Evolutionary conservation across 495 filamentous ascomycete genomes (phyloP).

Genomic region (Cladorrhinum samala): DNA sequence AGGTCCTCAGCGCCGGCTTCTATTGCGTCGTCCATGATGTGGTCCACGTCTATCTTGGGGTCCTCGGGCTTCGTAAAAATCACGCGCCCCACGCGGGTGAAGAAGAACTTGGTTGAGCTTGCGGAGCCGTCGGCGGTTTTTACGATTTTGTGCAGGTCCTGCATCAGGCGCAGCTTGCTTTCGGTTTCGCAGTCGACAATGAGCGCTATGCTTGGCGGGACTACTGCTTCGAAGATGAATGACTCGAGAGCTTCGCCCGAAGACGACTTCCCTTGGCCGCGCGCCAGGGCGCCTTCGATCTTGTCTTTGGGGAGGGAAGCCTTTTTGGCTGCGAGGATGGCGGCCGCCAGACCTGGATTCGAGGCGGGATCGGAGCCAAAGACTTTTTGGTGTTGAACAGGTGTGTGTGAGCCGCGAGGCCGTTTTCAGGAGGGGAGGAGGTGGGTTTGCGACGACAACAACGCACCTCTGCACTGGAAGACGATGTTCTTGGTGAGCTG

Average conservation of each 20-base stretch:
- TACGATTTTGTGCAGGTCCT: conserved; percentile 61
- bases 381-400: conserved; percentile 29
- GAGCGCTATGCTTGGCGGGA: conserved; percentile 69
- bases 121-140: conserved; percentile 62
- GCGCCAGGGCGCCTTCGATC: conserved; percentile 78
- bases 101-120: conserved; percentile 75
- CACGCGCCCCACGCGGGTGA: conserved; percentile 69
- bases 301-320: conserved; percentile 72
- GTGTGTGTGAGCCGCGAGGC: conserved; percentile 9
- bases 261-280: conserved; percentile 75
- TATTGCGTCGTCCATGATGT: conserved; percentile 74
- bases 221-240: conserved; percentile 73
- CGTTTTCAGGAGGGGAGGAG: neutral
- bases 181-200: conserved; percentile 77
- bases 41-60: conserved; percentile 53
- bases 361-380: conserved; percentile 62
- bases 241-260: conserved; percentile 66
- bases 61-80: conserved; percentile 55
- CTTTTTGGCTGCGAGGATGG: conserved; percentile 77
- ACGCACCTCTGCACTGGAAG: conserved; percentile 45
- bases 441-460: no score
- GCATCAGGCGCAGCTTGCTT: conserved; percentile 62
- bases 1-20: conserved; percentile 83
- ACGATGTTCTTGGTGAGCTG: conserved; percentile 46
- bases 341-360: conserved; percentile 67